Evolutionary conservation across 257 asterid species (phyloP), one percentile per base, ranked within the genome.

Genomic region (Marsdenia floribunda): DNA sequence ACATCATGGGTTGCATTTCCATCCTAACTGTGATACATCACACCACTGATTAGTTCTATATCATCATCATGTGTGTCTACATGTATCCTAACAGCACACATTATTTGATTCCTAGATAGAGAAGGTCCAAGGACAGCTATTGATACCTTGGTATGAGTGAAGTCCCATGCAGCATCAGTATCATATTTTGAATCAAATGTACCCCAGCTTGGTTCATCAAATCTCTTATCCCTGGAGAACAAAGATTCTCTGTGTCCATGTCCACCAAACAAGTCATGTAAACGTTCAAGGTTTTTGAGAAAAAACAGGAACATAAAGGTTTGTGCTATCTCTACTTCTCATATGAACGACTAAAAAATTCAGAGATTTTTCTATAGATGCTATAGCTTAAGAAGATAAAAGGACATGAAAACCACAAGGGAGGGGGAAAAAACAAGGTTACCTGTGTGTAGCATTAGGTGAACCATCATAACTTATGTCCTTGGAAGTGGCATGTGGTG

Each of bases 171-270:
- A 21, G 91, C 79, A 81, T 85, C 97, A 38, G 87, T 77, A 75
- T 93, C 95, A 72, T 80, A 90, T 75, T 83, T 85, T 69, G 88
- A 72, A 83, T 91, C 97, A 80, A 88, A 87, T 73, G 91, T 76
- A 77, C 93, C 97, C 98, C 97, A 89, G 75, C 81, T 77, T n/a
- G 93, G 90, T 76, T 93, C 97, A 80, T 87, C 91, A 78, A 85
- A 88, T 50, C 84, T 86, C 81, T 76, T 85, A 60, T 85, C 83
- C 66, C 75, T 75, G 75, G 85, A 80, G 59, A 61, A 61, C 47
- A 61, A 74, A 61, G 87, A 80, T 64, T 80, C 82, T 67, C 72
- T 75, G 59, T 73, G 79, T 37, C 67, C 71, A 44, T 63, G 87
- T 80, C 85, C 94, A 85, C 91, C 91, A 90, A 87, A 82, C 75